Evolutionary conservation across 108 stramenopile genomes (phyloP).

Genomic region (Pseudonitzschia pungens): DNA sequence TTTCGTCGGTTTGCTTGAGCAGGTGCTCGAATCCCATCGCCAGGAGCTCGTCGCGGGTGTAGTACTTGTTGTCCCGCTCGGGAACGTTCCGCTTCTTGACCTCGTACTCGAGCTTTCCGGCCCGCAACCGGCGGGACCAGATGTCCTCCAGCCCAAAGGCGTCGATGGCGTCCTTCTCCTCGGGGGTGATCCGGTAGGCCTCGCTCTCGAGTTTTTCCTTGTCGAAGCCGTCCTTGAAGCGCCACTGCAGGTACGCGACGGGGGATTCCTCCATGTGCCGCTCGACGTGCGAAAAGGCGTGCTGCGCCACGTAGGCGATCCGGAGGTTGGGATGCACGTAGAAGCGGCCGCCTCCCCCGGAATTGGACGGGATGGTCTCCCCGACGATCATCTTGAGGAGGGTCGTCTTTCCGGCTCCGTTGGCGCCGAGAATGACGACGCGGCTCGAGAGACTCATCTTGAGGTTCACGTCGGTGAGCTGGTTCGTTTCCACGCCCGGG

Average conservation of each 20-base stretch:
- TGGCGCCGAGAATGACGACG: slow-evolving; percentile 82
- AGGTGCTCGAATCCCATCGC: slow-evolving; percentile 87
- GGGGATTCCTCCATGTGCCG: slow-evolving; percentile 90
- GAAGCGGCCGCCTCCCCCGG: slow-evolving; percentile 62
- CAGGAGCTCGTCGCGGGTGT: slow-evolving; percentile 78
- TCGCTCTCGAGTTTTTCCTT: slow-evolving; percentile 86
- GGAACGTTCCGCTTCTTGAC: slow-evolving; percentile 89
- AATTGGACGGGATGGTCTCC: slow-evolving; percentile 87
- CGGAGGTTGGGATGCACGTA: slow-evolving; percentile 89
- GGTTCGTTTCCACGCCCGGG: slow-evolving; percentile 68
- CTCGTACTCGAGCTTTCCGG: slow-evolving; percentile 89
- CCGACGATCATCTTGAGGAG: slow-evolving; percentile 90
- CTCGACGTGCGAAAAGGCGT: slow-evolving; percentile 95
- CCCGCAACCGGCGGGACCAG: slow-evolving; percentile 91
- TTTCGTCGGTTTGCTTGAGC: slow-evolving; percentile 89
- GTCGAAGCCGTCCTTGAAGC: slow-evolving; percentile 92
- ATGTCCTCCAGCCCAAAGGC: slow-evolving; percentile 92
- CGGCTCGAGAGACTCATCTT: slow-evolving; percentile 91
- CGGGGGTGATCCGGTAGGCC: slow-evolving; percentile 85
- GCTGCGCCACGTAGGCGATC: slow-evolving; percentile 96
- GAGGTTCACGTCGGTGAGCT: slow-evolving; percentile 68
- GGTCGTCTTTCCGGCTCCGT: slow-evolving; percentile 94
- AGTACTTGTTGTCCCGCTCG: slow-evolving; percentile 92
- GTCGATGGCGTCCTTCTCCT: slow-evolving; percentile 91
- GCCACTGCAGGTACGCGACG: slow-evolving; percentile 96